Base-by-base conservation (phyloP, 352 stramenopile genomes). In the Pythium brassicae region DNA sequence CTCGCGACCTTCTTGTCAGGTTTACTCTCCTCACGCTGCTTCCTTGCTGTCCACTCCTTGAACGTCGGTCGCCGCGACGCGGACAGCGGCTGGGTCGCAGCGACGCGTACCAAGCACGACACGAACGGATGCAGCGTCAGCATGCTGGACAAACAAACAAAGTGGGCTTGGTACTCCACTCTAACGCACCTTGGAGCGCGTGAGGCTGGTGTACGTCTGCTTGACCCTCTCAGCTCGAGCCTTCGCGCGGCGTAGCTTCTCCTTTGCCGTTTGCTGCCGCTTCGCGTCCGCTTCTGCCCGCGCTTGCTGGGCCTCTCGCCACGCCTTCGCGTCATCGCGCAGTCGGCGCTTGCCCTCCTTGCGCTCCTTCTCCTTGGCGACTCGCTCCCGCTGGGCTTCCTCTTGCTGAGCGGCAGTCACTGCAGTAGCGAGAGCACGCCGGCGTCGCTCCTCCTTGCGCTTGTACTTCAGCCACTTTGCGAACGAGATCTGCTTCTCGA, bases 401-500 rank as follows among this genome's bases (percentile, higher is more conserved):
- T 69, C 59, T 20, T 67, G 72, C 40, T 69, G 61, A 44, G 27
- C 23, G 1, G 22, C 46, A 8, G 44, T 23, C 11, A 8, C 26
- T 32, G 52, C 26, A 0, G 43, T 29, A 10, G 52, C 12, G 11
- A 6, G 12, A 1, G n/a, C 37, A 11, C 40, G 37, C 1, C 49
- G 39, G 4, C 19, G 34, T 10, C 44, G 44, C 25, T 68, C 54
- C 3, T 43, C 43, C 6, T 25, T 47, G 23, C 25, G 57, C 51
- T 76, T 84, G 32, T 68, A 42, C 32, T 68, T 66, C 20, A 88
- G 48, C 80, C 80, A 90, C 10, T 62, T 56, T 4, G 46, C 15
- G 23, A 78, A 85, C 26, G 77, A 57, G 35, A 83, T 73, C 12
- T 68, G 55, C 40, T 76, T 75, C 27, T 68, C 62, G 26, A 87